Base-by-base conservation (phyloP, 176 grass and related monocot genomes). In the Tillandsia leiboldiana region DNA sequence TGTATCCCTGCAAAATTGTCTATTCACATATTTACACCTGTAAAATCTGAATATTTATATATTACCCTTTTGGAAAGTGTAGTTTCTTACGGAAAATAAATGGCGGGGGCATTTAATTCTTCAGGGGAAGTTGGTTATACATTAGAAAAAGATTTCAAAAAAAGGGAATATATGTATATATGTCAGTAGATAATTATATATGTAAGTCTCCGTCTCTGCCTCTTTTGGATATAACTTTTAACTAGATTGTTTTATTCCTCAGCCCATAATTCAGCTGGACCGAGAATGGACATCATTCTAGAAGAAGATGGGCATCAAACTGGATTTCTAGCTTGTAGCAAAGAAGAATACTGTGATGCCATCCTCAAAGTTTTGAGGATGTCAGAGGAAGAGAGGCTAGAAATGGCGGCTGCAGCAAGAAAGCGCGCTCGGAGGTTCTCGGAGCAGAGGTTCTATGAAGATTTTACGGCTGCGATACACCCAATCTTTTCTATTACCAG, bases 231-330 rank as follows among this genome's bases (percentile, higher is more conserved):
- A 42, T 6, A 58, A n/a, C 54, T 59, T 59, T 9, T 18, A 8
- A 59, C 14, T 14, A 59, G 12, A 1, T 50, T 11, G 3, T 10
- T 78, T 15, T 12, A 49, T 65, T 76, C 11, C 74, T 64, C 77
- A 99, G 94, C 94, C 0, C 78, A 99, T 88, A 99, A 88, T 75
- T 99, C 94, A 0, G 87, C 87, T 20, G 89, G 94, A 8, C 94
- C 94, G 0, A 93, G 84, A 74, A 99, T 99, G 94, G 94, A 99
- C 67, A 99, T 99, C 57, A 77, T 99, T 51, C 48, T 86, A 50
- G 79, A 99, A 56, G 94, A 99, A 75, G 84, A 87, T 0, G 75
- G 84, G 6, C 87, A 70, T 50, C 66, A 72, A 68, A 99, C 89
- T 50, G 94, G 89, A 22, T 88, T 90, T 83, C 87, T 99, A 50